phyloP scores from a whole-genome alignment of 192 early-diverging fungal species.

The Coemansia sp. region DNA sequence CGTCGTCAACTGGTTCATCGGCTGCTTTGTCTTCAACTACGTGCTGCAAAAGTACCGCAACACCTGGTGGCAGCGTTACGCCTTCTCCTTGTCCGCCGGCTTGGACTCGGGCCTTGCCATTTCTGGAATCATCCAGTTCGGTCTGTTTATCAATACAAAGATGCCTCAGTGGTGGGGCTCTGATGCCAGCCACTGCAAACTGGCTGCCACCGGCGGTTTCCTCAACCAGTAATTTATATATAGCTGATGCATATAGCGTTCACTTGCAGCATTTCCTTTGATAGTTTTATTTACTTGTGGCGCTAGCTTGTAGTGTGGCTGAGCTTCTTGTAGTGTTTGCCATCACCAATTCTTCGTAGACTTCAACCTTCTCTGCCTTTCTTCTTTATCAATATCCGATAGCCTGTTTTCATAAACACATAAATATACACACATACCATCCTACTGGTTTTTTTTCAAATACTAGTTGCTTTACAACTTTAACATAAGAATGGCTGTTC shows the following conservation, averaged over 20 bases:
- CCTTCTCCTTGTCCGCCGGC: constrained; percentile 56
- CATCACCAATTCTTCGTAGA: no score
- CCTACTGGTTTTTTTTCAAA: no score
- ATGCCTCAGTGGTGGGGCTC: constrained; percentile 55
- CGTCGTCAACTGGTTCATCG: constrained; percentile 70
- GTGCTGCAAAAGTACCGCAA: constrained; percentile 62
- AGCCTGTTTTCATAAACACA: no score
- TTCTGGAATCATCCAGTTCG: constrained; percentile 51
- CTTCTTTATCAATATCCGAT: no score
- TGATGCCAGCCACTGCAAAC: constrained; percentile 93
- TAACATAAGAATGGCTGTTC: not conserved
- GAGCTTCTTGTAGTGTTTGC: no score
- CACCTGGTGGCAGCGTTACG: constrained; percentile 66
- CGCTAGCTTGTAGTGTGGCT: no score
- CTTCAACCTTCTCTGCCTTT: no score
- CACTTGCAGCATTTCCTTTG: no score
- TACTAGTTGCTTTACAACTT: no score
- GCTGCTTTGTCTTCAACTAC: constrained; percentile 69
- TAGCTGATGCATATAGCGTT: no score
- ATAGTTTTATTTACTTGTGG: no score
- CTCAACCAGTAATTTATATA: constrained; percentile 17
- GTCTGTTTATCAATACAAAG: constrained; percentile 38
- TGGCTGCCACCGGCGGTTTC: constrained; percentile 91
- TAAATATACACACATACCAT: no score
- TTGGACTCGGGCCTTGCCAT: constrained; percentile 53